Base-by-base conservation (phyloP, 352 stramenopile genomes). In the Hyaloperonospora arabidopsidis region DNA sequence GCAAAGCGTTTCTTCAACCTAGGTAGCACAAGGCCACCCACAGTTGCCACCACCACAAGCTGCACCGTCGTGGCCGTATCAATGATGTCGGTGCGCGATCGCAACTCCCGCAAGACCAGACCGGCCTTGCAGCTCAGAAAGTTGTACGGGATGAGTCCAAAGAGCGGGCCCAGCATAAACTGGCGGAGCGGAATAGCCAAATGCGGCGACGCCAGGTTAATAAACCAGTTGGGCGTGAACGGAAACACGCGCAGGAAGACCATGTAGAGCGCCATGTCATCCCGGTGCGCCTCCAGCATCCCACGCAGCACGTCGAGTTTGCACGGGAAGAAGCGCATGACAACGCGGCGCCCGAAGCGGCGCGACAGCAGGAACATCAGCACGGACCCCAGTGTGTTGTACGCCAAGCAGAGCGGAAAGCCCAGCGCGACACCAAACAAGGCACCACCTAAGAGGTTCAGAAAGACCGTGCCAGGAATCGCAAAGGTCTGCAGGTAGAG, bases 191-290 rank as follows among this genome's bases (percentile, higher is more conserved):
- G 76, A 52, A 91, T 89, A 19, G 71, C 63, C 44, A 91, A 52
- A 39, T 91, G 80, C 32, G 80, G 78, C 32, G 80, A 85, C 54
- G 80, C 79, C 65, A 91, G 64, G 72, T 91, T 91, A 68, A 91
- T 86, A 49, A 91, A 91, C 80, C 80, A 91, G 57, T 91, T 91
- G 58, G 80, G 80, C 15, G 80, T 87, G 61, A 91, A 89, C 23
- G 80, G 80, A 55, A 91, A 91, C 3, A 91, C 76, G 25, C 81
- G 76, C 48, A 91, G 49, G 58, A 89, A 91, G 19, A 89, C 64
- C 72, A 89, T 87, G 64, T 91, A 91, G n/a, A 89, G 63, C 55
- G 67, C 73, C 50, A 91, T 71, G 57, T 91, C 78, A 56, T 86
- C 66, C n/a, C 78, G 70, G 46, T 91, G 78, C 3, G 54, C 58